Evolutionary conservation across 805 yeast genomes (phyloP), one percentile per base, ranked within the genome.

Genomic region (Metschnikowia gelsemii): DNA sequence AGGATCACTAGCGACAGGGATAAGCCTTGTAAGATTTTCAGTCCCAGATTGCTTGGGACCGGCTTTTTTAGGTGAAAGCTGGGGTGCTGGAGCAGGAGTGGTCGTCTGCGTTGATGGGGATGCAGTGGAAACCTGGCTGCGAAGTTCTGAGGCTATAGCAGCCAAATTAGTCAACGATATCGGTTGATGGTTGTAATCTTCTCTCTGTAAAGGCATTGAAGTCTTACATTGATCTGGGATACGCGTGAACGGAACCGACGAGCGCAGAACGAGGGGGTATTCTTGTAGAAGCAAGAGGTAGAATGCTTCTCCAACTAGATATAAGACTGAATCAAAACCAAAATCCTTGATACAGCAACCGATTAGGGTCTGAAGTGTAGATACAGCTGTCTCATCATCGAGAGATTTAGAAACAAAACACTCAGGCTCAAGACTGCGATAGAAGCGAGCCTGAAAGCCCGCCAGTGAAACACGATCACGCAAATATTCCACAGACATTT

Each of bases 311-410:
- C 86, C 76, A 20, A 87, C 59, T 2, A 85, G 82, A 44, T 72
- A 72, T 43, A 84, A 63, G n/a, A 82, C 71, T 2, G 73, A 57
- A 54, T 87, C 89, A 57, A 87, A 87, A 1, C 95, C 95, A 64
- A 82, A 87, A 60, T 87, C 95, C 47, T 79, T 82, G 26, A 84
- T 73, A 46, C 87, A 75, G 8, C 84, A 81, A 2, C 93, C 95
- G 16, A 85, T 56, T 19, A 83, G 56, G 27, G 80, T 76, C 50
- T 73, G 73, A 33, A 84, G 64, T 3, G 85, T 63, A 38, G 78
- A 70, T 0, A 75, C 66, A 0, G 84, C 82, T 21, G 75, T 71
- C 18, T 68, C 75, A 44, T 79, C 81, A 40, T 63, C 69, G 24
- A 79, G 49, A 47, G 59, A 59, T 7, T 57, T 49, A 40, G 60